These are phyloP conservation scores for Wallacemonas sp. DNA, from an alignment of 208 protist species.

Conservation along the genomic window DNA sequence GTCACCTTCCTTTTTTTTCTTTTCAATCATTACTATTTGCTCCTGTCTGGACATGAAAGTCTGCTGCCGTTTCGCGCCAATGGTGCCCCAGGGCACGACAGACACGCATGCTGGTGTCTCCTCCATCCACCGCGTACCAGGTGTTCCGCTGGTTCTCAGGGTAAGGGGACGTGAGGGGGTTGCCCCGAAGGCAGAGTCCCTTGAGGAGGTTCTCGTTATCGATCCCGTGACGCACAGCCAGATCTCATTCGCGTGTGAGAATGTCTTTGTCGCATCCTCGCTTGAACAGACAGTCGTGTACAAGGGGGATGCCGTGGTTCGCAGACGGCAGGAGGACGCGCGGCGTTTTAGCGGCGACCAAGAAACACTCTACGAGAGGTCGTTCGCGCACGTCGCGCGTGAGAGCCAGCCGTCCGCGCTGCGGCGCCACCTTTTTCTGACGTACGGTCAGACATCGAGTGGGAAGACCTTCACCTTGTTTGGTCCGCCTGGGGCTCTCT, in stretches of 20 bases:
- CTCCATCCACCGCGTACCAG: constrained; percentile 7
- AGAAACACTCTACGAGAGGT: constrained; percentile 27
- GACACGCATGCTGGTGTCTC: not conserved
- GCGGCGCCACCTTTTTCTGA: constrained; percentile 37
- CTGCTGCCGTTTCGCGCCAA: constrained; percentile 58
- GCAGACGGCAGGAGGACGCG: not conserved
- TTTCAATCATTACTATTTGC: no score
- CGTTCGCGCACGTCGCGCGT: constrained; percentile 1
- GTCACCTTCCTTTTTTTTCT: constrained; percentile 1
- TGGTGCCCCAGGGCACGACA: not conserved
- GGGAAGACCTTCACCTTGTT: constrained; percentile 89
- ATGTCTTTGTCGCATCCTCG: constrained; percentile 27
- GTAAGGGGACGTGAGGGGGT: not conserved
- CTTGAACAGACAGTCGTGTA: constrained; percentile 4
- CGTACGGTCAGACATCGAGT: constrained; percentile 84
- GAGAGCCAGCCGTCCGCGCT: not conserved
- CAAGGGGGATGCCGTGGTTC: not conserved
- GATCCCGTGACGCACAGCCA: constrained; percentile 39
- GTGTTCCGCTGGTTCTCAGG: constrained; percentile 25
- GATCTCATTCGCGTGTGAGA: constrained; percentile 40
- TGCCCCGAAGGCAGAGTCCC: not conserved
- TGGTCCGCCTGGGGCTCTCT: constrained; percentile 27
- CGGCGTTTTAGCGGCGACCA: constrained; percentile 19
- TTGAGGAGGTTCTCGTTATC: constrained; percentile 23
- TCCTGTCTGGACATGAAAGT: constrained; percentile 49